Evolutionary conservation across 441 rosid species (phyloP).

Genomic region (Gossypium lobatum): DNA sequence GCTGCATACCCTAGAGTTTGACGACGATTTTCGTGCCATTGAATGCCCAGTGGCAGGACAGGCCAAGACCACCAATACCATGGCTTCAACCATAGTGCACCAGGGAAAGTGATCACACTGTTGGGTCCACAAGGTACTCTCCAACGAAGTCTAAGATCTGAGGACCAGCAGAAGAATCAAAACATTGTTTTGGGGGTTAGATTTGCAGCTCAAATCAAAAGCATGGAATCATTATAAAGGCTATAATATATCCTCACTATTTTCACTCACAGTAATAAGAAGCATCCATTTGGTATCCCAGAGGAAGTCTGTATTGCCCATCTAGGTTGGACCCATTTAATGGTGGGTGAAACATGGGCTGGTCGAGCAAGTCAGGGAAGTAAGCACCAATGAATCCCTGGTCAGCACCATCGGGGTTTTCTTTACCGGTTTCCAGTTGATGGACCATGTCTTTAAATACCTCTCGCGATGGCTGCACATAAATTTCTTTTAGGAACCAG

Average conservation of each 20-base stretch:
- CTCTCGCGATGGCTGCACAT: slow-evolving; percentile 54
- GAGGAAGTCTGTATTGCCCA: slow-evolving; percentile 75
- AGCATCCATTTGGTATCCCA: slow-evolving; percentile 98
- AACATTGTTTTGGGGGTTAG: neutral
- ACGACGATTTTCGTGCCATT: slow-evolving; percentile 76
- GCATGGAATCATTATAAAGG: neutral
- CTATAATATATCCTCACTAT: neutral
- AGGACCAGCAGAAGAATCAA: slow-evolving; percentile 1
- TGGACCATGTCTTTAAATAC: slow-evolving; percentile 76
- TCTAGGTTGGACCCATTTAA: slow-evolving; percentile 43
- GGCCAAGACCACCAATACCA: slow-evolving; percentile 99
- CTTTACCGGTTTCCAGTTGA: slow-evolving; percentile 49
- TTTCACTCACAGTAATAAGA: slow-evolving; percentile 67
- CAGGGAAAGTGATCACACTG: slow-evolving; percentile 86
- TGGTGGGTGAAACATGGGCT: slow-evolving; percentile 69
- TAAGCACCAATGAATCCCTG: slow-evolving; percentile 91
- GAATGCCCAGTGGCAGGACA: slow-evolving; percentile 73
- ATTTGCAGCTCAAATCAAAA: neutral
- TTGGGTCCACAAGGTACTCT: slow-evolving; percentile 89
- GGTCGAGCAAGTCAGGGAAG: slow-evolving; percentile 72
- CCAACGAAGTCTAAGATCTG: slow-evolving; percentile 86
- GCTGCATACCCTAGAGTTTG: slow-evolving; percentile 67
- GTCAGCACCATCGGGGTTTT: slow-evolving; percentile 88
- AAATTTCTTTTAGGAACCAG: neutral
- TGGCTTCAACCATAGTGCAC: slow-evolving; percentile 92